Base-by-base conservation (phyloP, 2,329 filamentous ascomycete genomes). In the Colletotrichum lindemuthianum region DNA sequence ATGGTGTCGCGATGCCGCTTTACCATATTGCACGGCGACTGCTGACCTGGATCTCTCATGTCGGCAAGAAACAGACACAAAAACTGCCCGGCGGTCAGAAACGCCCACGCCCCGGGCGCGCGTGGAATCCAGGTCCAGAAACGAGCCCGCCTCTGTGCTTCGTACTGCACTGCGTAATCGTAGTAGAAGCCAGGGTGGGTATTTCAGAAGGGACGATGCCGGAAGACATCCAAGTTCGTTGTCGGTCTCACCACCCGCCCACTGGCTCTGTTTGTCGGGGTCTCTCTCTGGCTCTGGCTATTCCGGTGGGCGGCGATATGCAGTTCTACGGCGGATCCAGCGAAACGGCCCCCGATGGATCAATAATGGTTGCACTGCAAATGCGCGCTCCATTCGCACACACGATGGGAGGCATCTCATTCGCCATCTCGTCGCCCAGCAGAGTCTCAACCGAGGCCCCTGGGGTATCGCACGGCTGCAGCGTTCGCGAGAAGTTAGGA, bases 201-300 rank as follows among this genome's bases (percentile, higher is more conserved):
- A 56, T 45, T 50, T 15, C 40, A 52, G 15, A 47, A 55, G 52
- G 13, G 43, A 48, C 43, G 36, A 57, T 51, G 51, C 16, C 34
- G 51, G 36, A 44, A 37, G 13, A 44, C n/a, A 36, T 32, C 36
- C 33, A 44, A 16, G 13, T 40, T 51, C 16, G 52, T 61, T 65
- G 51, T 24, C 24, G 24, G 24, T 24, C 45, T 36, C 52, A 33
- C 52, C 45, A 52, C 40, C 52, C 40, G 36, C n/a, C 33, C 48
- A 32, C 47, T 60, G 44, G 32, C 45, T 49, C 36, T 48, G 54
- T 34, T n/a, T 15, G 36, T 24, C 49, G 44, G 44, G 60, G 49
- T 55, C 58, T n/a, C 24, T 48, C 63, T 61, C 63, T 56, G 58
- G 63, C 58, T 61, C 63, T 56, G 58, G 63, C 58, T 56, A 48